Evolutionary conservation across 139 green algal genomes (phyloP).

Genomic region (Picochlorum sp.): DNA sequence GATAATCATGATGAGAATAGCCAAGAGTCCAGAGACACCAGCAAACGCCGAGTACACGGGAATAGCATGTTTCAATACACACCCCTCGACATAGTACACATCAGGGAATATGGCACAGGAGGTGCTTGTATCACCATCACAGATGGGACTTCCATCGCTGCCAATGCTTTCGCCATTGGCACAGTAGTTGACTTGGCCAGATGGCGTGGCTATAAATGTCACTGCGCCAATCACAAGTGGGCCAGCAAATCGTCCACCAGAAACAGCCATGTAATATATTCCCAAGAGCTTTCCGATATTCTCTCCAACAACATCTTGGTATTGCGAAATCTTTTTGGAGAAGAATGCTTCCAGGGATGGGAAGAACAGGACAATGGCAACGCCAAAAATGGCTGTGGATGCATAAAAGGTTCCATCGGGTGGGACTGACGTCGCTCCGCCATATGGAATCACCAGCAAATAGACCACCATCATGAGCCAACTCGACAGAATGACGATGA

Average conservation of each 20-base stretch:
- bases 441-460: conserved; percentile 24
- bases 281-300: conserved; percentile 17
- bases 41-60: conserved; percentile 11
- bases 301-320: conserved; percentile 15
- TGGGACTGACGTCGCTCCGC: not conserved
- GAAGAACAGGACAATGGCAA: not conserved
- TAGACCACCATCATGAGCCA: conserved; percentile 10
- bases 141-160: not conserved
- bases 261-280: conserved; percentile 12
- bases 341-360: conserved; percentile 22
- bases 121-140: not conserved
- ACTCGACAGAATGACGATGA: conserved; percentile 1
- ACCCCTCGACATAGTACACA: conserved; percentile 15
- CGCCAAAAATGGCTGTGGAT: not conserved
- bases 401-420: conserved; percentile 4
- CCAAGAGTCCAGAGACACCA: not conserved
- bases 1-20: too few relatives aligned
- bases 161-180: not conserved
- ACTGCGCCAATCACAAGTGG: conserved; percentile 14
- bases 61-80: conserved; percentile 14
- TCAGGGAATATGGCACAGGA: conserved; percentile 14
- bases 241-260: conserved; percentile 18
- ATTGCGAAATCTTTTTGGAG: conserved; percentile 32
- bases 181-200: conserved; percentile 10
- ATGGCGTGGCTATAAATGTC: conserved; percentile 21